Evolutionary conservation across 495 filamentous ascomycete genomes (phyloP), one percentile per base, ranked within the genome.

Genomic region (Hyaloscypha finlandica): DNA sequence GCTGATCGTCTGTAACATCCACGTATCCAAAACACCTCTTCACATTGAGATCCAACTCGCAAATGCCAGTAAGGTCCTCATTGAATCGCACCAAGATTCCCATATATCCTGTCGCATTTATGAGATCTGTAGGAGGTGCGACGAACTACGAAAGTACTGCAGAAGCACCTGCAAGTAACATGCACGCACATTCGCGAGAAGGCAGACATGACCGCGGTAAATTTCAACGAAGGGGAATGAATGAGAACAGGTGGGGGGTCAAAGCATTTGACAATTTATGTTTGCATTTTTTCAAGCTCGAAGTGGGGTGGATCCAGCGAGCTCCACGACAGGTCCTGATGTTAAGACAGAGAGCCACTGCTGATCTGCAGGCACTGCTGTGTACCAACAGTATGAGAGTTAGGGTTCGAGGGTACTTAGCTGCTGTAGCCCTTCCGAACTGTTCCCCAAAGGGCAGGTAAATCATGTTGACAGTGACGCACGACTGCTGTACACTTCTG

Each of bases 1-100:
- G 86, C 71, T 88, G 74, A 70, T 86, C 72, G 59, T 85, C 83
- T 2, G 69, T 78, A 37, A 90, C 81, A 76, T 90, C 88, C 14
- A 87, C 84, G 68, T 90, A 91, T 4, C 88, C 88, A 31, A 84
- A 85, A 74, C 86, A 90, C 63, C 83, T 86, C 73, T 89, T 89
- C 19, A 90, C 86, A 53, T 80, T 76, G 1, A 88, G 87, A 64
- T 88, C 82, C 3, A 84, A 81, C 76, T 91, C 88, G 66, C 88
- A 91, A 53, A 89, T 85, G 16, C 88, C 88, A 11, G 82, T 74
- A 1, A 85, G 83, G 5, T 87, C 87, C 70, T 87, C 74, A 70
- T 88, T 89, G 74, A 88, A 89, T 11, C 87, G 82, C 19, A 86
- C 81, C 1, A 80, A 69, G 66, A 88, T 71, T 32, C 77, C 79